A percentile compares a stretch with the other conserved stretches of the same genome.
Evolutionary conservation across 2,329 filamentous ascomycete genomes (phyloP).

Genomic region (Calonectria ilicicola): DNA sequence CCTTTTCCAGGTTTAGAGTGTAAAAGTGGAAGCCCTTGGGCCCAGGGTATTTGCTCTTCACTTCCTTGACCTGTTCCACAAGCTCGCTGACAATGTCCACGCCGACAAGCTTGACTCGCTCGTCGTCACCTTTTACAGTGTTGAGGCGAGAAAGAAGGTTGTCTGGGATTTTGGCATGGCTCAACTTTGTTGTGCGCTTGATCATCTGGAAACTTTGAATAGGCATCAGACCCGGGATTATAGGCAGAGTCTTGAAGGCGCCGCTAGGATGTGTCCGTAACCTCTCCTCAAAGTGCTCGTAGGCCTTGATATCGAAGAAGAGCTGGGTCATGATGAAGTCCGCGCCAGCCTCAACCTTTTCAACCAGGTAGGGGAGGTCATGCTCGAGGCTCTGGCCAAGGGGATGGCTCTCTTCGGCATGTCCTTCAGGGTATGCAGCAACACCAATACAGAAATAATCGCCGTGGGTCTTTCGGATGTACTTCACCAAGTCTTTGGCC

Average conservation of each 20-base stretch:
- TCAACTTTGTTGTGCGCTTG: conserved; percentile 92
- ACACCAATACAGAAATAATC: conserved; percentile 98
- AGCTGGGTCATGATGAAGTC: conserved; percentile 99
- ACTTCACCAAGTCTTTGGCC: conserved; percentile 88
- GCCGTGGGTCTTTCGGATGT: conserved; percentile 87
- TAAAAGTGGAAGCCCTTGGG: conserved; percentile 96
- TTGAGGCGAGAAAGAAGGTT: conserved; percentile 78
- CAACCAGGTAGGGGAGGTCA: conserved; percentile 88
- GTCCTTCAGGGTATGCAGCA: conserved; percentile 94
- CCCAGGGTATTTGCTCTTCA: conserved; percentile 67
- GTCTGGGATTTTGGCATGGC: conserved; percentile 84
- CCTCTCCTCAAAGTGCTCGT: conserved; percentile 80
- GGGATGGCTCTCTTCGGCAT: conserved; percentile 90
- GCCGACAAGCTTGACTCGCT: conserved; percentile 82
- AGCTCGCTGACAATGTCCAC: conserved; percentile 88
- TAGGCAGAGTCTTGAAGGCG: conserved; percentile 85
- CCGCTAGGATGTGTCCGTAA: conserved; percentile 86
- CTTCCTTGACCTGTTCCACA: conserved; percentile 79
- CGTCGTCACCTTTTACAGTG: conserved; percentile 81
- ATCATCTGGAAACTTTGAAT: conserved; percentile 98
- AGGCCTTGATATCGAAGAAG: conserved; percentile 91
- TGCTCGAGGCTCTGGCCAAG: conserved; percentile 75
- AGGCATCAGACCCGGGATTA: conserved; percentile 96
- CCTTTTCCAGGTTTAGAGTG: conserved; percentile 95
- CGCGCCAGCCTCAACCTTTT: conserved; percentile 91